Evolutionary conservation across 805 yeast species (phyloP).

Genomic region (Sugiyamaella lignohabitans): DNA sequence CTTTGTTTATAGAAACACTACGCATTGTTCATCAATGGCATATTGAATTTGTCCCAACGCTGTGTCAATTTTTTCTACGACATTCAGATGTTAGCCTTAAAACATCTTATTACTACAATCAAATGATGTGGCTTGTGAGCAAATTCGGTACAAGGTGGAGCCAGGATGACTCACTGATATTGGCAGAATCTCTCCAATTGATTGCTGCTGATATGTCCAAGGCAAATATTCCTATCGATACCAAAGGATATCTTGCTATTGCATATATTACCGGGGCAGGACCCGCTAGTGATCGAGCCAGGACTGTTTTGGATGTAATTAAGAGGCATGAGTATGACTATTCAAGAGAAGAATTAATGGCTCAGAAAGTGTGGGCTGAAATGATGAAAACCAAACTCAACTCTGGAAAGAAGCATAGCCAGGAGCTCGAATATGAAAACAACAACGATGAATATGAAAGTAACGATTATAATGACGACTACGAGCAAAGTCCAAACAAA

Average conservation of each 20-base stretch:
- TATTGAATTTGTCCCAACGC: conserved; percentile 23
- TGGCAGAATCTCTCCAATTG: conserved; percentile 24
- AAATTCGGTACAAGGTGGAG: conserved; percentile 25
- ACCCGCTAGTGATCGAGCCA: conserved; percentile 12
- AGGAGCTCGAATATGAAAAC: background rate
- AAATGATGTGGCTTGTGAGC: conserved; percentile 27
- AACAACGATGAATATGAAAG: background rate
- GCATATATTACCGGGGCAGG: conserved; percentile 19
- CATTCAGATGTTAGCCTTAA: conserved; percentile 7
- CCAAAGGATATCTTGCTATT: conserved; percentile 28
- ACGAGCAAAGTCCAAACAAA: background rate
- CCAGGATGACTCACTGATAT: conserved; percentile 13
- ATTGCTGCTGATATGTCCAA: conserved; percentile 20
- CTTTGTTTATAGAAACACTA: conserved; percentile 19
- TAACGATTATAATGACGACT: background rate
- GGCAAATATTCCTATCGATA: conserved; percentile 17
- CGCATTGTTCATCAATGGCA: conserved; percentile 18
- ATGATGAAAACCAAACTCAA: background rate
- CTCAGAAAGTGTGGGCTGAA: conserved; percentile 1
- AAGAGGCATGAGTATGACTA: conserved; percentile 17
- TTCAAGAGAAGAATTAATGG: conserved; percentile 17
- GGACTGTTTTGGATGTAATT: conserved; percentile 13
- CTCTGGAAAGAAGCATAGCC: too few species aligned
- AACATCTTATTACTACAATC: conserved; percentile 18
- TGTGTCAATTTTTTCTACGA: conserved; percentile 22